Percentiles rank a stretch among this genome's conserved stretches.
These are phyloP conservation scores for Starmera stellimalicola DNA, from an alignment of 1,139 yeast species.

Conservation along the genomic window DNA sequence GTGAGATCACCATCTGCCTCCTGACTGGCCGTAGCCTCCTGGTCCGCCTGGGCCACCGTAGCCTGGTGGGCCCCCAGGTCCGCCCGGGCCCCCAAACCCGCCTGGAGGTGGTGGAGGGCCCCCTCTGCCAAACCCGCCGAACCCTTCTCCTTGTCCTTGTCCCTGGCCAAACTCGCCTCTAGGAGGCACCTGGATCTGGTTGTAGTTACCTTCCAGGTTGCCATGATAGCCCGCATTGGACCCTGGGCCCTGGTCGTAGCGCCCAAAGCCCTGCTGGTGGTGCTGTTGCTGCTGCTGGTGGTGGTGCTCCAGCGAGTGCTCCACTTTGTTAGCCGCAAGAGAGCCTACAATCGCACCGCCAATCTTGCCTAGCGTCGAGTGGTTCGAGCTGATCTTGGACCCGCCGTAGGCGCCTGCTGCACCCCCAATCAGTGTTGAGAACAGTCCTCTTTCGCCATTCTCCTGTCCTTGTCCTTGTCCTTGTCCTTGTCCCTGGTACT, in stretches of 20 bases:
- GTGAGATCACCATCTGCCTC: conserved; percentile 27
- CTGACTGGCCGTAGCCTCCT: no score
- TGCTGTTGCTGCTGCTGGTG: no score
- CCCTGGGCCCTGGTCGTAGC: no score
- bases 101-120: conserved; percentile 14
- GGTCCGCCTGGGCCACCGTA: no score
- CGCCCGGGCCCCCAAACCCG: conserved; percentile 12
- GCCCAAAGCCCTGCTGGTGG: no score
- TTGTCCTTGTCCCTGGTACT: no score
- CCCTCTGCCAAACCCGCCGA: conserved; percentile 13
- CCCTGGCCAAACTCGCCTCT: conserved; percentile 9
- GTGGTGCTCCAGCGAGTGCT: conserved; percentile 28
- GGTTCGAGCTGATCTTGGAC: conserved; percentile 34
- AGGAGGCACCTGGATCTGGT: no score
- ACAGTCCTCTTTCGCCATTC: conserved; percentile 47
- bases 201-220: conserved; percentile 11
- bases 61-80: conserved; percentile 29
- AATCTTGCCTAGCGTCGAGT: conserved; percentile 42
- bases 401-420: conserved; percentile 46
- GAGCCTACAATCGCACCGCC: conserved; percentile 59
- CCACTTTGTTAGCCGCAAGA: conserved; percentile 44
- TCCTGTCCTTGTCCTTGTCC: conserved; percentile 20
- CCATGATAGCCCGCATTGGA: no score
- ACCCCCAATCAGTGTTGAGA: conserved; percentile 49
- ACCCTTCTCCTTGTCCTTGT: conserved; percentile 10